Evolutionary conservation across 495 filamentous ascomycete genomes (phyloP), one percentile per base, ranked within the genome.

Genomic region (Penicillium bovifimosum): DNA sequence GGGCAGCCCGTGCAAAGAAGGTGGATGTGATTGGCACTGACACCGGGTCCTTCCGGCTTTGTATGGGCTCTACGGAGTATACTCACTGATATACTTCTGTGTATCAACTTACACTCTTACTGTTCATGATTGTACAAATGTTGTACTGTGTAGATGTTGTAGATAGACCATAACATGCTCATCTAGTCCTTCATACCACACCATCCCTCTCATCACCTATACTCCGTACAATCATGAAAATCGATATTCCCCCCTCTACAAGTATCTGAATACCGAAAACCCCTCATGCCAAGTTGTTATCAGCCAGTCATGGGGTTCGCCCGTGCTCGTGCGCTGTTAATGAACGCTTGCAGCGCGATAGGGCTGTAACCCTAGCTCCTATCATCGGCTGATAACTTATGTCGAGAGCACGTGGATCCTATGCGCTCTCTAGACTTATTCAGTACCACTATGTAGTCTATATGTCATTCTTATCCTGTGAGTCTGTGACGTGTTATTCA

Each of bases 1-100:
- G 56, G 56, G 60, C 31, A 60, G 54, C 58, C 51, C 51, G 52
- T 52, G 55, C 51, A 41, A 26, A 33, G 46, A 41, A 52, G 14
- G 50, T 64, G 61, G 58, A 58, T 35, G 47, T 64, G 61, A 64
- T 64, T 64, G 61, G 61, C 58, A 50, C 53, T 44, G 57, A 54
- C 43, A 38, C 61, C 61, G 58, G 61, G 42, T 47, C 38, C 38
- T 45, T 59, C 58, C 61, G 58, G 61, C 42, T 41, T 13, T 11
- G 6, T 9, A 39, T 40, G 39, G 20, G 4, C 14, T 34, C 29
- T 18, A 35, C 8, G 7, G 8, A n/a, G 10, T 41, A 40, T 40
- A 31, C 29, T 31, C 9, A 31, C 1, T 31, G 3, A 31, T 10
- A 9, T 31, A 31, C 7, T 36, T 16, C n/a, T n/a, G 7, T 24